Conservation (phyloP, 305 asterid genomes). For the Fraxinus sp. region DNA sequence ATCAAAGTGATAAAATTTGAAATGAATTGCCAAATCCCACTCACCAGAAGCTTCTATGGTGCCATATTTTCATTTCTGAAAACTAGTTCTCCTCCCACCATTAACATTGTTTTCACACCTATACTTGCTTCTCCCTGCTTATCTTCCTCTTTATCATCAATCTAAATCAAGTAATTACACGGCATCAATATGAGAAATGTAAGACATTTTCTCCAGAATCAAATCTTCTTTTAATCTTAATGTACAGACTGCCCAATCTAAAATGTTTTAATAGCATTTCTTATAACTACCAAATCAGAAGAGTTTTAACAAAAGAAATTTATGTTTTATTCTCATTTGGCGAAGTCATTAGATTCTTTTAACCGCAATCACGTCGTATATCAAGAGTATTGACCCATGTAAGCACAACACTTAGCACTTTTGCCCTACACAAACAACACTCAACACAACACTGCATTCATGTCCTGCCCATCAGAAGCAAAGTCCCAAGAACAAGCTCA, state of each 20-base stretch:
- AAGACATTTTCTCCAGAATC: not conserved
- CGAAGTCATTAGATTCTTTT: not conserved
- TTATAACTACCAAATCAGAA: no score
- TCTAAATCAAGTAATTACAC: slow-evolving; percentile 25
- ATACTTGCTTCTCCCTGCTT: slow-evolving; percentile 27
- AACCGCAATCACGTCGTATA: not conserved
- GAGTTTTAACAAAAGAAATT: not conserved
- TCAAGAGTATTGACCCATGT: not conserved
- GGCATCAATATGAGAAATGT: slow-evolving; percentile 10
- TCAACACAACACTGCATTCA: not conserved
- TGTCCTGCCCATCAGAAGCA: not conserved
- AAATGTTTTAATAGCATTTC: not conserved
- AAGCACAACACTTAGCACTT: not conserved
- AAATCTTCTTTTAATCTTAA: not conserved
- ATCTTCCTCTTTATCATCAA: slow-evolving; percentile 25
- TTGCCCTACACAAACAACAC: not conserved
- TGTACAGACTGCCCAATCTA: not conserved
- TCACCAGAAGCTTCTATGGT: slow-evolving; percentile 28
- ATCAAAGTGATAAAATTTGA: slow-evolving; percentile 19
- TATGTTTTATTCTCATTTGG: not conserved
- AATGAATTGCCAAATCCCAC: slow-evolving; percentile 22
- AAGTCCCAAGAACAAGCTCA: not conserved
- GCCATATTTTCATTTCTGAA: slow-evolving; percentile 20
- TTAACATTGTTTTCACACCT: slow-evolving; percentile 6
- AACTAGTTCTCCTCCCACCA: slow-evolving; percentile 18